A percentile compares a stretch with the other conserved stretches of the same genome.
phyloP scores from a whole-genome alignment of 2,329 filamentous ascomycete species.

The Pyrenophora tritici-repentis region DNA sequence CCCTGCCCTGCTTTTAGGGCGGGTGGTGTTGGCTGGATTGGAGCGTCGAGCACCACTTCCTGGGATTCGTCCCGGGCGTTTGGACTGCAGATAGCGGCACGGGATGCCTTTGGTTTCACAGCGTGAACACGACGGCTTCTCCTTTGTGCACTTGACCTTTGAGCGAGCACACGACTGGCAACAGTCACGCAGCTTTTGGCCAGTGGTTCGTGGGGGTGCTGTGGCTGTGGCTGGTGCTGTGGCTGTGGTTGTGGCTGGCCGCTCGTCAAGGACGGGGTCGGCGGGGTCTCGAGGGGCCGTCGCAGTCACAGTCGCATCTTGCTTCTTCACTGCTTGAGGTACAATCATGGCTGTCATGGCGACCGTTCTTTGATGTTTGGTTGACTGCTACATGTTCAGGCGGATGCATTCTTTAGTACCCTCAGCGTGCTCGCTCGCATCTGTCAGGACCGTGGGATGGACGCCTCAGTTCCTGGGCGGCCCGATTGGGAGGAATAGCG shows the following conservation, averaged over 20 bases:
- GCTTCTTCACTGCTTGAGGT: not conserved
- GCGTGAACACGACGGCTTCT: constrained; percentile 9
- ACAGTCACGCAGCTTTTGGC: constrained; percentile 12
- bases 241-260: not conserved
- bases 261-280: not conserved
- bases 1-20: constrained; percentile 1
- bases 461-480: no score
- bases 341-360: not conserved
- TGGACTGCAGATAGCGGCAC: constrained; percentile 8
- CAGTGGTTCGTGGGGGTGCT: not conserved
- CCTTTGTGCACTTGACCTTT: constrained; percentile 12
- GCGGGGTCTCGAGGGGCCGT: no score
- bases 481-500: no score
- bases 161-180: constrained; percentile 13
- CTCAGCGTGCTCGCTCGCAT: no score
- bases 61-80: constrained; percentile 9
- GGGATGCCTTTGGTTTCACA: constrained; percentile 10
- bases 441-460: no score
- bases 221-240: not conserved
- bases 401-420: constrained; percentile 3
- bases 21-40: not conserved
- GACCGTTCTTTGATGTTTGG: not conserved
- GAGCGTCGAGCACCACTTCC: constrained; percentile 2
- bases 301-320: no score
- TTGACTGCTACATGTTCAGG: not conserved